phyloP scores from a whole-genome alignment of 2,329 filamentous ascomycete species.

The Sporothrix euskadiensis region DNA sequence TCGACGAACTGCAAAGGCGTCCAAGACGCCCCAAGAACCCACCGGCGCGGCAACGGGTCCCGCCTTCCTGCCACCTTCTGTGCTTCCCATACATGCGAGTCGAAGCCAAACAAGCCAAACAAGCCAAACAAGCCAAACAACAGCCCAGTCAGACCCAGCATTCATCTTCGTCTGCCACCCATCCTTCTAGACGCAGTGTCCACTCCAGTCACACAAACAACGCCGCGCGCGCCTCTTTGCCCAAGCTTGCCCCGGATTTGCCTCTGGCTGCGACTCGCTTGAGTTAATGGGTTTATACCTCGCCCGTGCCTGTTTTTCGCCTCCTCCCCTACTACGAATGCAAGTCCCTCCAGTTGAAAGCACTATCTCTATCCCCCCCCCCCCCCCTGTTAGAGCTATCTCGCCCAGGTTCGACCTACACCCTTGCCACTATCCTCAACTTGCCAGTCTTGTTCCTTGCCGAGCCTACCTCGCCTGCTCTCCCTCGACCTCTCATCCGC shows the following conservation, averaged over 20 bases:
- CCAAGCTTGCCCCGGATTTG: conserved; percentile 26
- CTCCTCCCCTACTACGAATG: not conserved
- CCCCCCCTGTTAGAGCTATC: not conserved
- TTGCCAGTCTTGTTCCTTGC: not conserved
- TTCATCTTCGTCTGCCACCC: conserved; percentile 9
- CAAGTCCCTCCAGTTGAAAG: not conserved
- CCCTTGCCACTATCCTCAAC: not conserved
- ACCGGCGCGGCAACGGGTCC: conserved; percentile 18
- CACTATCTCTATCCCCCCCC: not conserved
- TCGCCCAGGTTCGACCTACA: not conserved
- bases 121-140: too few relatives aligned
- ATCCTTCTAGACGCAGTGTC: conserved; percentile 15
- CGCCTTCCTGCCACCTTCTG: conserved; percentile 5
- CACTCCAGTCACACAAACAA: conserved; percentile 10
- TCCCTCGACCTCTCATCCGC: not conserved
- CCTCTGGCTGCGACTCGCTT: conserved; percentile 10
- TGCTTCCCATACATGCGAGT: not conserved
- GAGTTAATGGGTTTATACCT: not conserved
- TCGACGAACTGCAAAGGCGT: not conserved
- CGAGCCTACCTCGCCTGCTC: not conserved
- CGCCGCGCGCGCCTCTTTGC: not conserved
- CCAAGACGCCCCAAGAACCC: not conserved
- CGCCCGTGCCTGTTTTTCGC: not conserved
- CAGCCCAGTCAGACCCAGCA: not conserved
- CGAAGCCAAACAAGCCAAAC: not conserved